Evolutionary conservation across 805 yeast genomes (phyloP).

Genomic region (Sugiyamaella mastotermitis): DNA sequence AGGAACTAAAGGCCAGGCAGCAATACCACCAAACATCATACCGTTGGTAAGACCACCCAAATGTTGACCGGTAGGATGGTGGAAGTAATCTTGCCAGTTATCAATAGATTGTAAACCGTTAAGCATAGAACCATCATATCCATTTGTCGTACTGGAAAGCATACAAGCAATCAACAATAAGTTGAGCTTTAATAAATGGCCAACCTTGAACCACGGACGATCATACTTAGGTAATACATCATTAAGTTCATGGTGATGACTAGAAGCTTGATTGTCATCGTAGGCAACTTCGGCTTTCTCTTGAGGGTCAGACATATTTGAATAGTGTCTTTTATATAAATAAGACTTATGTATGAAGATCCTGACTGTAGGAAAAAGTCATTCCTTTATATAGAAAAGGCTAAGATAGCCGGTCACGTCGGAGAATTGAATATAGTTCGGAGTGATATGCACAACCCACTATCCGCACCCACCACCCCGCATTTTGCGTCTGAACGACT

Average conservation of each 20-base stretch:
- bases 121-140: conserved; percentile 19
- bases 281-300: conserved; percentile 1
- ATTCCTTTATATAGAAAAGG: too few species aligned
- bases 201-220: conserved; percentile 6
- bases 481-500: too few species aligned
- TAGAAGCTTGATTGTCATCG: too few species aligned
- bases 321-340: too few species aligned
- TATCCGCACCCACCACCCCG: too few species aligned
- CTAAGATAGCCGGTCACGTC: too few species aligned
- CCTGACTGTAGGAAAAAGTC: too few species aligned
- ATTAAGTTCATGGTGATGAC: too few species aligned
- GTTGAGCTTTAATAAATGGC: conserved; percentile 9
- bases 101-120: conserved; percentile 23
- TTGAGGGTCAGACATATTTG: too few species aligned
- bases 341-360: too few species aligned
- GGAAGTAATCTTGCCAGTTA: conserved; percentile 13
- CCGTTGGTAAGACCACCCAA: conserved; percentile 17
- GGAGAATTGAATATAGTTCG: too few species aligned
- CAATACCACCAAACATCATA: conserved; percentile 54
- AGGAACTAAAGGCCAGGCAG: conserved; percentile 61
- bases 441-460: too few species aligned
- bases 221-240: conserved; percentile 11
- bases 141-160: conserved; percentile 11
- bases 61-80: conserved; percentile 11
- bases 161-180: conserved; percentile 8